A percentile compares a stretch with the other conserved stretches of the same genome.
Conservation (phyloP, 2,329 filamentous ascomycete genomes). For the Coniochaeta sp. region DNA sequence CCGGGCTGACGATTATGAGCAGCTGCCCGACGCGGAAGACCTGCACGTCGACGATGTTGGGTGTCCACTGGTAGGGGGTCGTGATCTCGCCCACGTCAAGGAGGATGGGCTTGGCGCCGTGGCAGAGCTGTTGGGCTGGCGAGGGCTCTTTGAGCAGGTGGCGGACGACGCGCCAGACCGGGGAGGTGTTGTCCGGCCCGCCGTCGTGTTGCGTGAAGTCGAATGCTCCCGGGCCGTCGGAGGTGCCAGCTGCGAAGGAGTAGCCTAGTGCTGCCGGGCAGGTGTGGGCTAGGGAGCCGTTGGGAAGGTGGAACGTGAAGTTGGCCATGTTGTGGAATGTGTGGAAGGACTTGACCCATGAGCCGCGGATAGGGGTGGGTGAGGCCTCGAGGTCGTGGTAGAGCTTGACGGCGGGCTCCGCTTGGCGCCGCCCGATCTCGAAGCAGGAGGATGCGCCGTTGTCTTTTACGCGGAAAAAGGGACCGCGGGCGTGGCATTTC, state of each 20-base stretch:
- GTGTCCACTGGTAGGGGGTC: conserved; percentile 77
- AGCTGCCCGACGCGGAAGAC: conserved; percentile 77
- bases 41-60: conserved; percentile 88
- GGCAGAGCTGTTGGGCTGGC: conserved; percentile 65
- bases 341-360: conserved; percentile 73
- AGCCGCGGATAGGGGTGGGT: conserved; percentile 49
- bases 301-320: conserved; percentile 66
- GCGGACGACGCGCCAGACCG: conserved; percentile 73
- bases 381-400: conserved; percentile 46
- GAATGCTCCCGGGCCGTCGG: conserved; percentile 83
- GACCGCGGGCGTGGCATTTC: conserved; percentile 67
- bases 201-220: conserved; percentile 88
- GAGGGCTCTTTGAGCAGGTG: conserved; percentile 64
- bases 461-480: conserved; percentile 60
- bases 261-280: conserved; percentile 87
- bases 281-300: conserved; percentile 63
- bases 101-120: conserved; percentile 75
- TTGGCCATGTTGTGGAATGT: conserved; percentile 76
- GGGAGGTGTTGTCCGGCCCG: conserved; percentile 56
- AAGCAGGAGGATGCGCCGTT: conserved; percentile 67
- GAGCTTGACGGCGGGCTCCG: conserved; percentile 28
- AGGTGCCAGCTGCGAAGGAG: conserved; percentile 87
- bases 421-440: conserved; percentile 71
- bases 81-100: conserved; percentile 81
- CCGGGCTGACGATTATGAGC: conserved; percentile 75